Conservation (phyloP, 202 grass and related monocot genomes). For the Setaria italica region DNA sequence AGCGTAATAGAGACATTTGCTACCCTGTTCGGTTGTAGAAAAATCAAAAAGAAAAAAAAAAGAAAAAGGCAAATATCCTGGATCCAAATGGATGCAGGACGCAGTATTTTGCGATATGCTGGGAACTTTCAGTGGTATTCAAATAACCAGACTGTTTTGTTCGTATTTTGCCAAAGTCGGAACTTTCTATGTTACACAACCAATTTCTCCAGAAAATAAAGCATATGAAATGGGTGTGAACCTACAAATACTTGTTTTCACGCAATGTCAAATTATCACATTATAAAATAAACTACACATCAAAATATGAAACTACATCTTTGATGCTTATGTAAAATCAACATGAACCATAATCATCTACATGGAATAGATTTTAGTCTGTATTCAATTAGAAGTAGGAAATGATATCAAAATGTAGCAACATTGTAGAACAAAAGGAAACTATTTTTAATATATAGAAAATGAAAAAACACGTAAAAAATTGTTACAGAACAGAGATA, state of each 20-base stretch:
- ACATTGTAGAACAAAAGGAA: slow-evolving; percentile 27
- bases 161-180: neutral
- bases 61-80: no score
- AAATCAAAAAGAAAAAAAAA: neutral
- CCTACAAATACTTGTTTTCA: neutral
- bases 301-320: slow-evolving; percentile 22
- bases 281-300: slow-evolving; percentile 16
- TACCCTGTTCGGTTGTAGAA: neutral
- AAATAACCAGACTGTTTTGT: neutral
- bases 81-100: neutral
- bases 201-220: neutral
- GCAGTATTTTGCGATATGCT: neutral
- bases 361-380: neutral
- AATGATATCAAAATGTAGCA: neutral
- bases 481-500: slow-evolving; percentile 6
- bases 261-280: slow-evolving; percentile 25
- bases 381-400: slow-evolving; percentile 17
- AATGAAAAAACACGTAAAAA: neutral
- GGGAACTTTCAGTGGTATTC: neutral
- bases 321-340: slow-evolving; percentile 22
- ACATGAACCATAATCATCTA: neutral
- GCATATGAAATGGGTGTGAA: neutral
- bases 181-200: neutral
- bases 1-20: neutral
- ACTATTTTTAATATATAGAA: neutral